A percentile compares a stretch with the other conserved stretches of the same genome.
These are phyloP conservation scores for Lactifluus piperatus DNA, from an alignment of 768 basidiomycete species.

Conservation along the genomic window DNA sequence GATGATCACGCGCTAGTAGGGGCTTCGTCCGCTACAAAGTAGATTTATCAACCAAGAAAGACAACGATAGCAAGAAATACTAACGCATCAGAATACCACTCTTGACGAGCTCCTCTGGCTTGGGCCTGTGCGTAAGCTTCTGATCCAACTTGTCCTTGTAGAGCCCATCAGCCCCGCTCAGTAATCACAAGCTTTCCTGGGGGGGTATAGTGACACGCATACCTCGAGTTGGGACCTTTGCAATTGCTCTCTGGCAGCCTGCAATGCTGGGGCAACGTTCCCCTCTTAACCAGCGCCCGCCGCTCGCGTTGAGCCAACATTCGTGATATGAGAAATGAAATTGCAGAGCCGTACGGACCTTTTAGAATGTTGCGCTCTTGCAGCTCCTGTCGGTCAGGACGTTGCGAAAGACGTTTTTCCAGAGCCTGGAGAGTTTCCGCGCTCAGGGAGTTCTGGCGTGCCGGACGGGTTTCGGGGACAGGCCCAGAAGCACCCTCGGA, in stretches of 20 bases:
- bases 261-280: slow-evolving; percentile 50
- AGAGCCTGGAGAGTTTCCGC: slow-evolving; percentile 35
- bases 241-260: slow-evolving; percentile 51
- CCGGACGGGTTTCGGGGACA: slow-evolving; percentile 12
- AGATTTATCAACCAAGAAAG: background rate
- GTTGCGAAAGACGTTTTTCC: slow-evolving; percentile 43
- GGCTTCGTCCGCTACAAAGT: slow-evolving; percentile 10
- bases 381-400: slow-evolving; percentile 54
- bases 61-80: slow-evolving; percentile 7
- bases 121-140: slow-evolving; percentile 48
- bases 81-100: slow-evolving; percentile 49
- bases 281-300: slow-evolving; percentile 36
- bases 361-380: slow-evolving; percentile 66
- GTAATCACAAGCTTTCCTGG: background rate
- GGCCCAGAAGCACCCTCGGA: background rate
- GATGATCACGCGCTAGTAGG: slow-evolving; percentile 9
- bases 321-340: too few species aligned
- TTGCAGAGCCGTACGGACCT: slow-evolving; percentile 40
- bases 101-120: slow-evolving; percentile 53
- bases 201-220: slow-evolving; percentile 21
- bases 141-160: slow-evolving; percentile 54
- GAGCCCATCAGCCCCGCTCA: background rate
- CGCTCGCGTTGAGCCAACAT: background rate
- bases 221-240: slow-evolving; percentile 59
- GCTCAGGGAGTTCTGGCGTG: slow-evolving; percentile 28